Evolutionary conservation across 805 yeast species (phyloP).

Genomic region (Candida argentea): DNA sequence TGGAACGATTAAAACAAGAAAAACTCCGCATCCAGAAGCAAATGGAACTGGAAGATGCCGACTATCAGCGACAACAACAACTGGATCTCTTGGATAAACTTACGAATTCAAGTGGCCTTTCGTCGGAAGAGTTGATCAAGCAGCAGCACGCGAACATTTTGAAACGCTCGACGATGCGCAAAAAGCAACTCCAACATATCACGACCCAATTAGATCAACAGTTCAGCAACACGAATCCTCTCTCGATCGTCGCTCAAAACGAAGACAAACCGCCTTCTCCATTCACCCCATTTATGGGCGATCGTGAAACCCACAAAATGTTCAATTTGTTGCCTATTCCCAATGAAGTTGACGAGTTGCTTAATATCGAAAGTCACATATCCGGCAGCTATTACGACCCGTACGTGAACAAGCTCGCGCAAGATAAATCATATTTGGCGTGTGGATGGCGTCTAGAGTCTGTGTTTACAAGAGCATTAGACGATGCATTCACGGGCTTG

Average conservation of each 20-base stretch:
- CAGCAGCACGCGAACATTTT: conserved; percentile 31
- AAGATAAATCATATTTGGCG: conserved; percentile 63
- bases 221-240: conserved; percentile 20
- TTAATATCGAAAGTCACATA: conserved; percentile 18
- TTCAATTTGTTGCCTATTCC: conserved; percentile 35
- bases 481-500: conserved; percentile 84
- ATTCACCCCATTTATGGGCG: conserved; percentile 93
- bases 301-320: conserved; percentile 47
- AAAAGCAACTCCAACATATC: conserved; percentile 48
- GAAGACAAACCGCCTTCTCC: conserved; percentile 35
- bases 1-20: conserved; percentile 45
- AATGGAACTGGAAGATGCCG: conserved; percentile 33
- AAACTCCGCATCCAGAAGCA: conserved; percentile 62
- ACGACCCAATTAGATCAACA: conserved; percentile 44
- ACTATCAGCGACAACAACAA: conserved; percentile 30
- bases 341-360: conserved; percentile 12
- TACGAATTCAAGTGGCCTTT: conserved; percentile 17
- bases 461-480: conserved; percentile 67
- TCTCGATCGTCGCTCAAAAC: conserved; percentile 15
- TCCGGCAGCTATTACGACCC: conserved; percentile 43
- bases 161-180: conserved; percentile 56
- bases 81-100: conserved; percentile 31
- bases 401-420: conserved; percentile 38
- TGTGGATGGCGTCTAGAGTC: conserved; percentile 71
- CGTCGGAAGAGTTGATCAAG: conserved; percentile 30